Percentiles rank a stretch among this genome's conserved stretches.
phyloP scores from a whole-genome alignment of 2,329 filamentous ascomycete genomes.

The Sporothrix brunneoviolacea region DNA sequence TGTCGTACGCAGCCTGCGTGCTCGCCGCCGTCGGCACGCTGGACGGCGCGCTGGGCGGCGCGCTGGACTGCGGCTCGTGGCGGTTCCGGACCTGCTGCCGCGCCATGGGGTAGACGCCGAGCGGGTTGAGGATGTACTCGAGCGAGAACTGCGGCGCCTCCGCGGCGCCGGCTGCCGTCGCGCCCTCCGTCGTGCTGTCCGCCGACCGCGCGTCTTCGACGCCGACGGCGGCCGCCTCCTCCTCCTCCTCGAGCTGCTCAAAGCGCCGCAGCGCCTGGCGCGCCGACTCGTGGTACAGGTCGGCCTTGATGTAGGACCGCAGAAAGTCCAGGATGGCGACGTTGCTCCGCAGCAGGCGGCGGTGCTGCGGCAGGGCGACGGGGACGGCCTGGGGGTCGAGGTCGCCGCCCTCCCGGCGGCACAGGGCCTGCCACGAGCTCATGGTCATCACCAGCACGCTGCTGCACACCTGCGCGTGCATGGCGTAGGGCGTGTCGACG shows the following conservation, averaged over 20 bases:
- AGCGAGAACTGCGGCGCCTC: slow-evolving; percentile 10
- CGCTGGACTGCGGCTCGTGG: slow-evolving; percentile 10
- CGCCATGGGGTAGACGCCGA: slow-evolving; percentile 15
- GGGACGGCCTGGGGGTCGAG: neutral
- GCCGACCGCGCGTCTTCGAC: too few species aligned
- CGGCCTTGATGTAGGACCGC: slow-evolving; percentile 12
- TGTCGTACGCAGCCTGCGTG: too few species aligned
- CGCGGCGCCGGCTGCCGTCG: neutral
- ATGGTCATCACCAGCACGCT: slow-evolving; percentile 14
- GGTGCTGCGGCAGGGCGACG: neutral
- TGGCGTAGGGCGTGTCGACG: slow-evolving; percentile 14
- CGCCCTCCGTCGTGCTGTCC: too few species aligned
- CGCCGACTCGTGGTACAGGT: slow-evolving; percentile 14
- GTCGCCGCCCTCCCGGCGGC: neutral
- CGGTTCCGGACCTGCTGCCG: slow-evolving; percentile 12
- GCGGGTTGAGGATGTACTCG: slow-evolving; percentile 16
- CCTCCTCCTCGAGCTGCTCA: slow-evolving; percentile 10
- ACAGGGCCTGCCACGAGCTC: slow-evolving; percentile 14
- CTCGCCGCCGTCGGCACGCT: too few species aligned
- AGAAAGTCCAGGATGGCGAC: slow-evolving; percentile 8
- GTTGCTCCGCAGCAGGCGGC: slow-evolving; percentile 9
- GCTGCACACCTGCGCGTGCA: slow-evolving; percentile 15
- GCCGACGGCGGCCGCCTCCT: too few species aligned
- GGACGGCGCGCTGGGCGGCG: too few species aligned
- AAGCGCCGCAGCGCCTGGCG: slow-evolving; percentile 8